These are phyloP conservation scores for Curvularia spicifera DNA, from an alignment of 2,329 filamentous ascomycete genomes.

Conservation along the genomic window DNA sequence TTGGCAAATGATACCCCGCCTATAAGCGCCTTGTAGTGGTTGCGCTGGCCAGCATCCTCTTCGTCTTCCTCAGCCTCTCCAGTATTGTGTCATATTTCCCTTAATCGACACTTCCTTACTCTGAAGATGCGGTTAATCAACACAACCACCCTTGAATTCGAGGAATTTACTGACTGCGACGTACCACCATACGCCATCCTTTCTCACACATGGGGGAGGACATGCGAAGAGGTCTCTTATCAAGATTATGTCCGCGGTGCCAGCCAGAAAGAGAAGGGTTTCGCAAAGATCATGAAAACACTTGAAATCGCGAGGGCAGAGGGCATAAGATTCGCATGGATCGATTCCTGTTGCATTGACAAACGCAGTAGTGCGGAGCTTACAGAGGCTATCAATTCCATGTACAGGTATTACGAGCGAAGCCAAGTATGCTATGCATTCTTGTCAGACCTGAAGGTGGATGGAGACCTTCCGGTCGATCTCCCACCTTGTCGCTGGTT, in stretches of 20 bases:
- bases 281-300: background rate
- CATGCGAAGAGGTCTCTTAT: background rate
- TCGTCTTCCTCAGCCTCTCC: background rate
- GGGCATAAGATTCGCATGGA: background rate
- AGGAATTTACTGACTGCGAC: background rate
- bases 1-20: background rate
- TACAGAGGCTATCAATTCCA: slow-evolving; percentile 20
- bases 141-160: background rate
- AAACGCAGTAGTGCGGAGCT: slow-evolving; percentile 20
- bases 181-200: background rate
- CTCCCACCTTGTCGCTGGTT: slow-evolving; percentile 4
- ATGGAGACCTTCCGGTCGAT: background rate
- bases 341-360: slow-evolving; percentile 17
- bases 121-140: slow-evolving; percentile 8
- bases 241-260: background rate
- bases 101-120: too few species aligned
- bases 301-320: background rate
- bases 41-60: background rate
- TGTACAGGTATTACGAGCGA: slow-evolving; percentile 19
- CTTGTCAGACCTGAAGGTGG: background rate
- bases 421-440: slow-evolving; percentile 19
- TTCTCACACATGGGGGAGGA: background rate
- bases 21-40: background rate
- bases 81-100: background rate
- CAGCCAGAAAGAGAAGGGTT: background rate